Conservation (phyloP, 1,284 basidiomycete genomes). For the Chiua sp. region DNA sequence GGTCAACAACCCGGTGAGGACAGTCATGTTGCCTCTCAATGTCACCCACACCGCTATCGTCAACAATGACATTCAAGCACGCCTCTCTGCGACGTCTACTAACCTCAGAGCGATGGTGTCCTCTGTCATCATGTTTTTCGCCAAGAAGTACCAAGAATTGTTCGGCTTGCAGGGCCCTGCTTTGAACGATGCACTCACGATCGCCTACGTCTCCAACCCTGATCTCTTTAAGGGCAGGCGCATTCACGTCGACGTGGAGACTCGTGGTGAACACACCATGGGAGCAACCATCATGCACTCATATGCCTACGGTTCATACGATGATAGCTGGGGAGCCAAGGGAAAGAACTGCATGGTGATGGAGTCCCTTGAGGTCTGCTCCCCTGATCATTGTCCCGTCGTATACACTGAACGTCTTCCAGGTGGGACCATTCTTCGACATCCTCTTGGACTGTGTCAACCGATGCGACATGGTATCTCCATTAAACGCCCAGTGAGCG, state of each 20-base stretch:
- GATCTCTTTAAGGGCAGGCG: constrained; percentile 64
- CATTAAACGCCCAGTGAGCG: constrained; percentile 46
- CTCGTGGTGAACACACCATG: constrained; percentile 61
- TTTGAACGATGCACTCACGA: constrained; percentile 80
- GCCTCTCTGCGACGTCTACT: constrained; percentile 58
- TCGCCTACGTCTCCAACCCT: constrained; percentile 72
- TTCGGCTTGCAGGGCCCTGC: constrained; percentile 82
- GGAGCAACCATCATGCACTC: constrained; percentile 83
- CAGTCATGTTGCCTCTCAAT: constrained; percentile 82
- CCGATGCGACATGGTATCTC: constrained; percentile 62
- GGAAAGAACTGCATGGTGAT: constrained; percentile 79
- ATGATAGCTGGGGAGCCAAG: constrained; percentile 66
- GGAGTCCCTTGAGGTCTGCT: constrained; percentile 64
- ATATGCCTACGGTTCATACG: constrained; percentile 62
- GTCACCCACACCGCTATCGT: constrained; percentile 85
- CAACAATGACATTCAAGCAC: constrained; percentile 53
- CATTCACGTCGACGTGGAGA: constrained; percentile 81
- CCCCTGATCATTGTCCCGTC: neutral
- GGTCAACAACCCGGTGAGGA: constrained; percentile 59
- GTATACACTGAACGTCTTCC: neutral
- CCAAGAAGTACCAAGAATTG: constrained; percentile 65
- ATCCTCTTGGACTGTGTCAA: constrained; percentile 65
- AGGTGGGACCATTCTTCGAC: constrained; percentile 58
- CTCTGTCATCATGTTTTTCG: constrained; percentile 75
- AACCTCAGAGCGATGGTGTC: constrained; percentile 74